Base-by-base conservation (phyloP, 805 yeast species). In the Hemisphaericaspora nanyangensis region DNA sequence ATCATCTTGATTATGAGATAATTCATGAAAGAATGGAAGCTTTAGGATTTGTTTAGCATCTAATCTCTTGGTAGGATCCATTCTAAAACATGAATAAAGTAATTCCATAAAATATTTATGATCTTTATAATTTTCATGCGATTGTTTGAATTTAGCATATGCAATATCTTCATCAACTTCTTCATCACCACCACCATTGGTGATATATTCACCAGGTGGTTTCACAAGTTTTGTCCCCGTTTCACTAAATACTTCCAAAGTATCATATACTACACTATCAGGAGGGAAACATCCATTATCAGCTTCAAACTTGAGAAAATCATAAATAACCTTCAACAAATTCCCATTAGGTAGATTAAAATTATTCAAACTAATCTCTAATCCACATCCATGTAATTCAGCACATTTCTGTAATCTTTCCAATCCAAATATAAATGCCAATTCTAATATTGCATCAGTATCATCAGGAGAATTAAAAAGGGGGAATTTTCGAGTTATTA, bases 381-480 rank as follows among this genome's bases (percentile, higher is more conserved):
- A 76, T 0, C 89, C 93, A 38, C 90, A 72, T 0, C 98, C 98
- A 65, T 93, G 99, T 29, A 87, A 58, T 41, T 77, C 75, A 5
- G 97, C 95, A 51, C 89, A 80, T 45, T 79, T 77, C 46, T 79
- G 78, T 76, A 93, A 72, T 47, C 76, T 78, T 8, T 74, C 76
- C 35, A 75, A 59, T 3, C 99, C 99, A 63, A 86, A 90, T 2
- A 93, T 70, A 2, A 82, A 68, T 0, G 95, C 80, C 26, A 91
- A 68, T 57, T 93, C 99, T 25, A 90, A 74, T 36, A 91, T 58
- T 0, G 98, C 96, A 52, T 93, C 98, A 2, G 81, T 79, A 56
- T 93, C 99, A 61, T 91, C 98, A 5, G 86, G 80, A 2, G 97
- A 89, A 55, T 88, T 88, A 68, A 93, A 93, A 54, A 93, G 83